Evolutionary conservation across 345 rosid species (phyloP).

Genomic region (Eucalyptus decipiens): DNA sequence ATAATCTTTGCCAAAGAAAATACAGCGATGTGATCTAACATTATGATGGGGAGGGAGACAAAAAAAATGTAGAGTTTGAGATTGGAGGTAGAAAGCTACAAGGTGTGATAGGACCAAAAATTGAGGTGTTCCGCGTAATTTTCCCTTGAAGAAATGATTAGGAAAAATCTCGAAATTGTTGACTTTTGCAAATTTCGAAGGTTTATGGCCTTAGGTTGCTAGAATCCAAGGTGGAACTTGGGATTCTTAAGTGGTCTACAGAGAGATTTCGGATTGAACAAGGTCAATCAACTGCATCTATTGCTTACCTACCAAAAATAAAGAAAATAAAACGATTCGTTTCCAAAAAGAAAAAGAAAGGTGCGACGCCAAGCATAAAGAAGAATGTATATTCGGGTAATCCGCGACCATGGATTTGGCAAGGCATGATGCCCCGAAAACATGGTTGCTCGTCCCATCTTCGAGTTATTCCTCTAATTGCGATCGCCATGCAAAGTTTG

Average conservation of each 20-base stretch:
- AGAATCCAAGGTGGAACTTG: background rate
- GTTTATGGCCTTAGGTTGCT: background rate
- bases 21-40: background rate
- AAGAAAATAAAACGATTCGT: background rate
- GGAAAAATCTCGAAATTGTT: background rate
- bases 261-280: background rate
- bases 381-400: background rate
- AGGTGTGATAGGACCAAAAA: background rate
- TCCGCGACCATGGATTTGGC: background rate
- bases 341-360: background rate
- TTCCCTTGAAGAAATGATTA: background rate
- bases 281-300: background rate
- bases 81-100: background rate
- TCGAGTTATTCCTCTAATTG: background rate
- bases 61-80: background rate
- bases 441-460: background rate
- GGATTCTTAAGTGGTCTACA: background rate
- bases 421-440: background rate
- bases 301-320: background rate
- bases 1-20: background rate
- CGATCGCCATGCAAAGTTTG: background rate
- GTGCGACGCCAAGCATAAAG: background rate
- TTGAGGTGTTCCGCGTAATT: background rate
- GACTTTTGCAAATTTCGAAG: background rate
- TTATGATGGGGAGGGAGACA: background rate